Percentiles rank a stretch among this genome's conserved stretches.
These are phyloP conservation scores for Fusarium hostae DNA, from an alignment of 2,329 filamentous ascomycete genomes.

Conservation along the genomic window DNA sequence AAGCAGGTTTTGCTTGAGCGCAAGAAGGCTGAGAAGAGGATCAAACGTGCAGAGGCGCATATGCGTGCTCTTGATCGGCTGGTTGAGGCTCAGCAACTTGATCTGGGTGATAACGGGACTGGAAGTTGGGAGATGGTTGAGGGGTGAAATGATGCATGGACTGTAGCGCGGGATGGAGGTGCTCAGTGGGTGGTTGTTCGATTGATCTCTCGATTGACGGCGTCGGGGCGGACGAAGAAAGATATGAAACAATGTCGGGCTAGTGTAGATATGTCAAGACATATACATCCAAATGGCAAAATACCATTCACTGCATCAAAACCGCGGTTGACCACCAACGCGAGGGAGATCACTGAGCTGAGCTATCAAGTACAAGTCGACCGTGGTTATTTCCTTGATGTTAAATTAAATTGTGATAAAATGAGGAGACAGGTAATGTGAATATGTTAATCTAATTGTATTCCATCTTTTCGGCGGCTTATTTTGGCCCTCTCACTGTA, in stretches of 20 bases:
- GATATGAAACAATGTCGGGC: accelerated
- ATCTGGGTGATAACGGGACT: neutral
- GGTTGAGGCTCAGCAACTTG: neutral
- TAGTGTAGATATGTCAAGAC: neutral
- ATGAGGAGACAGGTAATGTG: too few relatives aligned
- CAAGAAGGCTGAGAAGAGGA: neutral
- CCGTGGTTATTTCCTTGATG: too few relatives aligned
- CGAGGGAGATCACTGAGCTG: too few relatives aligned
- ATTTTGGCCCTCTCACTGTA: too few relatives aligned
- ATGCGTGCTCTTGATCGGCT: neutral
- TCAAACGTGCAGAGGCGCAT: neutral
- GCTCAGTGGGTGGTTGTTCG: neutral
- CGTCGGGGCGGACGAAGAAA: neutral
- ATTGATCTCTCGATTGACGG: too few relatives aligned
- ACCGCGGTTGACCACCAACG: too few relatives aligned
- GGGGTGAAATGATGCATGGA: neutral
- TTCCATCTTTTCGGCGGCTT: too few relatives aligned
- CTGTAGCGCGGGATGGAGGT: neutral
- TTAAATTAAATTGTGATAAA: too few relatives aligned
- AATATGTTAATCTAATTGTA: too few relatives aligned
- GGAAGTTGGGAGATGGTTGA: neutral
- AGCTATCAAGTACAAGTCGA: too few relatives aligned
- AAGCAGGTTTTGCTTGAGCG: neutral
- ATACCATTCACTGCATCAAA: too few relatives aligned
- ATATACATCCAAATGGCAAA: neutral